Evolutionary conservation across 495 filamentous ascomycete species (phyloP).

Genomic region (Acidomyces sp.): DNA sequence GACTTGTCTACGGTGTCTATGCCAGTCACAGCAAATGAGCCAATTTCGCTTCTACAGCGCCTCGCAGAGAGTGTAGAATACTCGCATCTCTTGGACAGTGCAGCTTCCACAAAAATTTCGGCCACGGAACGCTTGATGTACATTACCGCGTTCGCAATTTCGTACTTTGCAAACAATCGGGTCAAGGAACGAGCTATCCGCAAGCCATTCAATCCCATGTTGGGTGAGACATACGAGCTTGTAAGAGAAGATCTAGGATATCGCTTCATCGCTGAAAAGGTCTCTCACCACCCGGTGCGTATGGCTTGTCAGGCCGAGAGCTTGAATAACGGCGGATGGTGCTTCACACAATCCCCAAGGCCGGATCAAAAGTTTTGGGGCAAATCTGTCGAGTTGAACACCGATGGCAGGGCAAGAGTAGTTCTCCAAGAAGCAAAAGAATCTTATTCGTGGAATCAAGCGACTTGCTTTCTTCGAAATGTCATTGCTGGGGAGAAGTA

Average conservation of each 20-base stretch:
- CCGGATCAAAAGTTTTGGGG: conserved; percentile 98
- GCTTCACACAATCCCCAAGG: conserved; percentile 68
- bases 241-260: conserved; percentile 81
- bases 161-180: conserved; percentile 61
- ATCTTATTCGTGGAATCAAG: conserved; percentile 67
- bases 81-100: conserved; percentile 65
- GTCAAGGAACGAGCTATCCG: conserved; percentile 83
- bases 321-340: conserved; percentile 41
- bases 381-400: conserved; percentile 84
- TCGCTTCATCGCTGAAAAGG: conserved; percentile 83
- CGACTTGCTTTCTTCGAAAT: conserved; percentile 84
- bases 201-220: conserved; percentile 96
- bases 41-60: conserved; percentile 74
- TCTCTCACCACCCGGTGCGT: conserved; percentile 79
- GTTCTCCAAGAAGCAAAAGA: conserved; percentile 58
- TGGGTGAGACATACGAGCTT: conserved; percentile 91
- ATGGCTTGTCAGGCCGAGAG: conserved; percentile 88
- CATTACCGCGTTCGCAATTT: conserved; percentile 82
- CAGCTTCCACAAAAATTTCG: conserved; percentile 37
- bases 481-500: conserved; percentile 98
- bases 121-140: conserved; percentile 61
- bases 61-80: conserved; percentile 85
- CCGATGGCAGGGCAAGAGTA: conserved; percentile 72
- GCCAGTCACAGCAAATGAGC: conserved; percentile 95
- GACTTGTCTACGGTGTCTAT: conserved; percentile 91